phyloP scores from a whole-genome alignment of 768 basidiomycete species.

The Sporobolomyces pararoseus region DNA sequence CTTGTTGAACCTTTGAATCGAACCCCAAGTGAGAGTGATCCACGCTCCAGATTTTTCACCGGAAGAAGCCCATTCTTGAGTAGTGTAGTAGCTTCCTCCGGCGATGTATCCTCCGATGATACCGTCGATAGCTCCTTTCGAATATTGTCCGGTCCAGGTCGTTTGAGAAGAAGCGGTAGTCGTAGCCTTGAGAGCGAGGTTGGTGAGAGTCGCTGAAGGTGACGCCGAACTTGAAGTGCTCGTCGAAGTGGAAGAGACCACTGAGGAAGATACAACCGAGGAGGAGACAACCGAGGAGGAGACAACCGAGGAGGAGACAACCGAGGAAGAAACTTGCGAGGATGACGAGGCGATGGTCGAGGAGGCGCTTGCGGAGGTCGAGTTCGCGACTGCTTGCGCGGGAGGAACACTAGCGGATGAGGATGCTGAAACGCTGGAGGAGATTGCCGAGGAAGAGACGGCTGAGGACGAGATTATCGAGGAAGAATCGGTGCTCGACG shows the following conservation, averaged over 20 bases:
- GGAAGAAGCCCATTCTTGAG: conserved; percentile 26
- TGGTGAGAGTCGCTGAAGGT: not conserved
- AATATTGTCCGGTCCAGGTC: not conserved
- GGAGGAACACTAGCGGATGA: too few species aligned
- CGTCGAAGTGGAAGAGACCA: too few species aligned
- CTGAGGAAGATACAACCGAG: not conserved
- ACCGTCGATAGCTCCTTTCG: conserved; percentile 28
- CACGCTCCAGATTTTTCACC: conserved; percentile 14
- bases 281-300: not conserved
- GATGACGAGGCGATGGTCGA: not conserved
- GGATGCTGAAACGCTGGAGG: not conserved
- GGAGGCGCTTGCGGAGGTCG: not conserved
- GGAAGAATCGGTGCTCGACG: not conserved
- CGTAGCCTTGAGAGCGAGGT: conserved; percentile 14
- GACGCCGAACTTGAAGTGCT: not conserved
- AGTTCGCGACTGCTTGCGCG: not conserved
- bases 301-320: not conserved
- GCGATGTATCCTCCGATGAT: conserved; percentile 22
- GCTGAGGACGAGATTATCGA: not conserved
- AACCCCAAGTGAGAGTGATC: conserved; percentile 18
- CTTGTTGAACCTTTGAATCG: conserved; percentile 19
- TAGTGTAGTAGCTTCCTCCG: not conserved
- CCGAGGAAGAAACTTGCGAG: not conserved
- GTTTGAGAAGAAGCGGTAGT: conserved; percentile 16
- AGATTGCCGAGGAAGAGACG: not conserved